Evolutionary conservation across 2,329 filamentous ascomycete species (phyloP).

Genomic region (Dothideomycetes sp.): DNA sequence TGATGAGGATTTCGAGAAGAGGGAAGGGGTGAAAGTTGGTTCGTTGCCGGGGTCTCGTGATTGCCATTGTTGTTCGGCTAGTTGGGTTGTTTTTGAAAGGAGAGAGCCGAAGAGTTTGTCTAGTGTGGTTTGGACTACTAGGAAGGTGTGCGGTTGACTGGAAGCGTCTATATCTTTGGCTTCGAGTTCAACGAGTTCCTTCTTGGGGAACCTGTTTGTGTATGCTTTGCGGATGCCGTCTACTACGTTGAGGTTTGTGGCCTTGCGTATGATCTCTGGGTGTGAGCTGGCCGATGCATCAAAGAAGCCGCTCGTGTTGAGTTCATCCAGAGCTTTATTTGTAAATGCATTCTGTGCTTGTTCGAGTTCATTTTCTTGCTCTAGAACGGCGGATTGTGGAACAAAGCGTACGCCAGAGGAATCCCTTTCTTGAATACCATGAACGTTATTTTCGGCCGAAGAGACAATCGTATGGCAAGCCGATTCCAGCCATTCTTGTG

Average conservation of each 20-base stretch:
- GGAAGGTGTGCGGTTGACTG: too few relatives aligned
- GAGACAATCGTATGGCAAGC: neutral
- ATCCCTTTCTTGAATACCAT: neutral
- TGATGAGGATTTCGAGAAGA: neutral
- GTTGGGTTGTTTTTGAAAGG: too few relatives aligned
- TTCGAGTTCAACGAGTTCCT: too few relatives aligned
- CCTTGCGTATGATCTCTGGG: neutral
- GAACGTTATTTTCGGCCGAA: neutral
- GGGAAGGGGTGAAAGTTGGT: neutral
- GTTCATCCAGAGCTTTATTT: neutral
- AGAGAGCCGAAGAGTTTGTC: too few relatives aligned
- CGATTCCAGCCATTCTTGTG: neutral
- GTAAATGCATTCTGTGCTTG: neutral
- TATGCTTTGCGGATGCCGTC: neutral
- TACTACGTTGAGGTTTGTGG: neutral
- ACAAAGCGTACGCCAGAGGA: neutral
- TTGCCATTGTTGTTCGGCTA: too few relatives aligned
- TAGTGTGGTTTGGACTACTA: too few relatives aligned
- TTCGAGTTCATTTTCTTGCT: slow-evolving; percentile 1
- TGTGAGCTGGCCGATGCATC: neutral
- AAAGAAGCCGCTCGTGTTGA: neutral
- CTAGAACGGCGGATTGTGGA: neutral
- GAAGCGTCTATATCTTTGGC: too few relatives aligned
- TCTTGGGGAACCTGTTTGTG: too few relatives aligned
- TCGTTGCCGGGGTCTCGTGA: too few relatives aligned